Percentiles rank a stretch among this genome's conserved stretches.
These are phyloP conservation scores for Fragaria iinumae DNA, from an alignment of 306 rosid genomes.

Conservation along the genomic window DNA sequence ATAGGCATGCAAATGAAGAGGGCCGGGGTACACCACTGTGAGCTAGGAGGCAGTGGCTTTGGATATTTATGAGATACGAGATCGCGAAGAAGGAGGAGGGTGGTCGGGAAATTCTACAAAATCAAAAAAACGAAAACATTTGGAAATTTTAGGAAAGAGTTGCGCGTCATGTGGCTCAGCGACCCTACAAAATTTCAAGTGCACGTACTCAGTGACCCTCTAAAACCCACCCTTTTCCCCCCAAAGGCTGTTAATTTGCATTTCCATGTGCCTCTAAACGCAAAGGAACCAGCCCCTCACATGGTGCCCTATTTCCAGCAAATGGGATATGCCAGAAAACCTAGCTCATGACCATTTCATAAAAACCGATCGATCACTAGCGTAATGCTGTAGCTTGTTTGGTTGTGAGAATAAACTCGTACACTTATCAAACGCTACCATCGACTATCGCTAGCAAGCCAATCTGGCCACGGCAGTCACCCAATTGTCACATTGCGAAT, in stretches of 20 bases:
- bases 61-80: constrained; percentile 22
- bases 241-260: constrained; percentile 17
- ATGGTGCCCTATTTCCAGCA: constrained; percentile 28
- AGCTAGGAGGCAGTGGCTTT: not conserved
- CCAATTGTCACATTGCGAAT: constrained; percentile 30
- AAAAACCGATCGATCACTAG: not conserved
- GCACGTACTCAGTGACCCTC: constrained; percentile 33
- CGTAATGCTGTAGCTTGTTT: not conserved
- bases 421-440: not conserved
- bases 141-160: constrained; percentile 8
- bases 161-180: constrained; percentile 41
- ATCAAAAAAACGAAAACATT: not conserved
- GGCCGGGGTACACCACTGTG: too few relatives aligned
- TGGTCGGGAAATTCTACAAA: constrained; percentile 7
- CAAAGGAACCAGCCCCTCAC: constrained; percentile 21
- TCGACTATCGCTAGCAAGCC: constrained; percentile 33
- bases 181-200: constrained; percentile 58
- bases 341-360: not conserved
- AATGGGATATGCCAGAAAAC: constrained; percentile 3
- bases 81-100: not conserved
- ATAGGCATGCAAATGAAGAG: not conserved
- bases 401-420: not conserved
- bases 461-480: constrained; percentile 12
- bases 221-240: constrained; percentile 10
- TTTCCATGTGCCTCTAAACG: constrained; percentile 54